Evolutionary conservation across 192 early-diverging fungal genomes (phyloP), one percentile per base, ranked within the genome.

Genomic region (Coemansia sp.): DNA sequence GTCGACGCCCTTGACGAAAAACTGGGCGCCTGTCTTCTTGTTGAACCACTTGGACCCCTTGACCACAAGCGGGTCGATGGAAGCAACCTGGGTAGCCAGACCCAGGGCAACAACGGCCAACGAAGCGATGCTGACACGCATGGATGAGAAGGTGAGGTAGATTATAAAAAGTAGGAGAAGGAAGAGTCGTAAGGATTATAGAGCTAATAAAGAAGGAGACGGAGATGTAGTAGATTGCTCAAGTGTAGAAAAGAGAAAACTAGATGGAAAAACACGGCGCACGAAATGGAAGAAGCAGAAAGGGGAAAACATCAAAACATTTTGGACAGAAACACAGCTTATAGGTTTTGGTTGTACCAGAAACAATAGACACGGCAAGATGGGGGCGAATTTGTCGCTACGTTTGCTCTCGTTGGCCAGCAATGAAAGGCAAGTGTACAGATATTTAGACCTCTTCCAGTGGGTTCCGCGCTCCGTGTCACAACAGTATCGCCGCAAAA

Each of bases 11-110:
- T 87, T 87, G 76, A 88, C 75, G 50, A 85, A 88, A 78, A 91
- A 88, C 66, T 91, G 86, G 22, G 85, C 75, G 64, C 87, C 85
- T 7, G 84, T 85, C 27, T 85, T 83, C 17, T 80, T 80, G 65
- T 89, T 82, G 69, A 88, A 91, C 55, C 85, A 85, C 69, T 88
- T 89, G 62, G 78, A 73, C 42, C 84, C 86, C 61, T 89, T 89
- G 67, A 86, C 82, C 21, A 71, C 68, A 42, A 89, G 73, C 19
- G 84, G 82, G 64, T 88, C 82, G 53, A 90, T 64, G 23, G 81
- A 77, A 6, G 61, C 59, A 4, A 58, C 67, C 50, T 59, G 68
- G 18, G 57, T 60, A 33, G 59, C 72, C 44, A 75, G 55, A 38
- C 72, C 72, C 21, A 69, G 59, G 45, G 64, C 56, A 1, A 62